These are phyloP conservation scores for Davidsoniella australis DNA, from an alignment of 2,329 filamentous ascomycete genomes.

Conservation along the genomic window DNA sequence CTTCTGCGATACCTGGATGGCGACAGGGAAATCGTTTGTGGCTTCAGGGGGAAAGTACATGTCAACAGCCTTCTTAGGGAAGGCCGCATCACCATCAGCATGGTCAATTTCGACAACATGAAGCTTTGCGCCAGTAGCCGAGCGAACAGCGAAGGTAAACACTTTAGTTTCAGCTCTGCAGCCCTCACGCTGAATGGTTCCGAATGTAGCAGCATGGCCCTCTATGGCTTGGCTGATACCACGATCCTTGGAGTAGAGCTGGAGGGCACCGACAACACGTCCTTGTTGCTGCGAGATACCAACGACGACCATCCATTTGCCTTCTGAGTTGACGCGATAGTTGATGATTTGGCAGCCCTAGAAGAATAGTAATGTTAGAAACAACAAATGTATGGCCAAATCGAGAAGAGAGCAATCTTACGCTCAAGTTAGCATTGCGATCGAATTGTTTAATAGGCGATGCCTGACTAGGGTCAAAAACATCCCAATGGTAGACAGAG, in stretches of 20 bases:
- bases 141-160: slow-evolving; percentile 90
- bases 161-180: slow-evolving; percentile 83
- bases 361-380: background rate
- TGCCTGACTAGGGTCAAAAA: slow-evolving; percentile 68
- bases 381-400: background rate
- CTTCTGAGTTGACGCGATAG: slow-evolving; percentile 87
- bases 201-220: slow-evolving; percentile 89
- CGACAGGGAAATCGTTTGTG: slow-evolving; percentile 91
- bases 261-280: slow-evolving; percentile 88
- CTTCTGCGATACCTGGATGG: slow-evolving; percentile 90
- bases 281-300: slow-evolving; percentile 89
- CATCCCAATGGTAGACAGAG: slow-evolving; percentile 93
- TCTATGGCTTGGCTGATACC: slow-evolving; percentile 97
- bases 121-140: slow-evolving; percentile 66
- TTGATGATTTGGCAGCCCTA: slow-evolving; percentile 98
- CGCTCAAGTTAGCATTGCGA: slow-evolving; percentile 73
- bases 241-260: slow-evolving; percentile 88
- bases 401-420: slow-evolving; percentile 27
- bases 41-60: slow-evolving; percentile 96
- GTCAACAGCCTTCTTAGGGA: slow-evolving; percentile 91
- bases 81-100: slow-evolving; percentile 70
- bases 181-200: slow-evolving; percentile 73
- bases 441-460: slow-evolving; percentile 85
- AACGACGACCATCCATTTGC: slow-evolving; percentile 96
- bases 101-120: slow-evolving; percentile 98